Evolutionary conservation across 2,329 filamentous ascomycete genomes (phyloP), one percentile per base, ranked within the genome.

Genomic region (Fusarium pseudocircinatum): DNA sequence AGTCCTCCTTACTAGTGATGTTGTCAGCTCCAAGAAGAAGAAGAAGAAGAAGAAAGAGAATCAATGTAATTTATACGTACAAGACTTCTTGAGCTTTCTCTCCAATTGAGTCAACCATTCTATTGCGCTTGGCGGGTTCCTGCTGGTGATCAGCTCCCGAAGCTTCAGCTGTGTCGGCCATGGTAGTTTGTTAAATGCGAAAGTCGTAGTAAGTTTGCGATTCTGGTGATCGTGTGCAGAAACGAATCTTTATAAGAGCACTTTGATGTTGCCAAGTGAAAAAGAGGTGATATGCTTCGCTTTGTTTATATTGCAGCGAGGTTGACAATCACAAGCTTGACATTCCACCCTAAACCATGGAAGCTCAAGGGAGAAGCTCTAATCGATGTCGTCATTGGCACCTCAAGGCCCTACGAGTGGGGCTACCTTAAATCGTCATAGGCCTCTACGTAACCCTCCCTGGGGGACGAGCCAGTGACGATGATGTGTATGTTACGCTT

Each of bases 1-100:
- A 91, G 79, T 98, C 95, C 74, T 95, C 91, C 72, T 89, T 85
- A 47, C 89, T 91, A 15, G 71, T 10, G 36, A 14, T 16, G 10
- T 20, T 52, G 50, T 70, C 46, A 68, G 67, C 15, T 53, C 69
- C 74, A 69, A 28, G 10, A 46, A 26, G n/a, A 32, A 42, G 20
- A 8, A 36, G 26, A 36, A 32, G n/a, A 30, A 28, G 14, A 12
- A 37, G 4, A 37, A 18, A 18, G 5, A 32, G 30, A 14, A 13
- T 44, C 4, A 13, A 36, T 8, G 24, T 6, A 15, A 39, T 26
- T 16, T 24, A 49, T 40, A 12, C 78, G 72, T 81, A 88, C 86
- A 86, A 80, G 70, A 88, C 84, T 74, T 87, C 83, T 67, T 87
- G 85, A 26, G 87, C 87, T 78, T 83, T 87, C 47, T 80, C 80